A percentile compares a stretch with the other conserved stretches of the same genome.
These are phyloP conservation scores for Coemansia sp. DNA, from an alignment of 192 early-diverging fungal genomes.

Conservation along the genomic window DNA sequence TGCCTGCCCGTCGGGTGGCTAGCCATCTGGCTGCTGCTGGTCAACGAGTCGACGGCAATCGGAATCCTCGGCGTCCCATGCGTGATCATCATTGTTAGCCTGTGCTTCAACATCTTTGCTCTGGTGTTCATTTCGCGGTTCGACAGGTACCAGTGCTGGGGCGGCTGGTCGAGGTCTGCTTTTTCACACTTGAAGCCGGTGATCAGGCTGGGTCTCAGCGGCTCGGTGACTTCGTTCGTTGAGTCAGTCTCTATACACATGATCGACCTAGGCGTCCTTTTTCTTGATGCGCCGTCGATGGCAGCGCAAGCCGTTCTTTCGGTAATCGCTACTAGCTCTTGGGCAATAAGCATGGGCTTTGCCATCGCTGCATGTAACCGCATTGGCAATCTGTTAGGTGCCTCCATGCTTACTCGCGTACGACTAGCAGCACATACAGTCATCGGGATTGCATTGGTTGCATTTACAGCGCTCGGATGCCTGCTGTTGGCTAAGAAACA, in stretches of 20 bases:
- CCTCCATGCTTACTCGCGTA: slow-evolving; percentile 58
- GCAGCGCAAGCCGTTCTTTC: slow-evolving; percentile 84
- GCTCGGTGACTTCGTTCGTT: slow-evolving; percentile 75
- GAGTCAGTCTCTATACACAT: slow-evolving; percentile 82
- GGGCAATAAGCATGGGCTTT: slow-evolving; percentile 70
- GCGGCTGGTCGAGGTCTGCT: slow-evolving; percentile 79
- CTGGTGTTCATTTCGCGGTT: slow-evolving; percentile 59
- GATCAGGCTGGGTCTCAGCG: slow-evolving; percentile 75
- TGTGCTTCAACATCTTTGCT: slow-evolving; percentile 56
- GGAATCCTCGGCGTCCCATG: slow-evolving; percentile 73
- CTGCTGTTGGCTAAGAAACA: slow-evolving; percentile 59
- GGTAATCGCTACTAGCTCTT: slow-evolving; percentile 65
- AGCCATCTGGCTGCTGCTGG: slow-evolving; percentile 80
- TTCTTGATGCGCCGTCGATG: slow-evolving; percentile 72
- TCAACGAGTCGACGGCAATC: slow-evolving; percentile 53
- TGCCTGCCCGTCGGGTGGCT: slow-evolving; percentile 74
- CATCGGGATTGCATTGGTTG: slow-evolving; percentile 54
- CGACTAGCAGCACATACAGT: slow-evolving; percentile 46
- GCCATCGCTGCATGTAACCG: slow-evolving; percentile 81
- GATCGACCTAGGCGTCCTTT: slow-evolving; percentile 73
- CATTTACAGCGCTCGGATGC: slow-evolving; percentile 59
- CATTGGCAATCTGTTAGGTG: slow-evolving; percentile 75
- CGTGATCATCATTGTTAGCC: slow-evolving; percentile 59
- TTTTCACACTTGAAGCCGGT: slow-evolving; percentile 63
- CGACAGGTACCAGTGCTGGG: slow-evolving; percentile 79